Base-by-base conservation (phyloP, 805 yeast genomes). In the Spathaspora passalidarum region DNA sequence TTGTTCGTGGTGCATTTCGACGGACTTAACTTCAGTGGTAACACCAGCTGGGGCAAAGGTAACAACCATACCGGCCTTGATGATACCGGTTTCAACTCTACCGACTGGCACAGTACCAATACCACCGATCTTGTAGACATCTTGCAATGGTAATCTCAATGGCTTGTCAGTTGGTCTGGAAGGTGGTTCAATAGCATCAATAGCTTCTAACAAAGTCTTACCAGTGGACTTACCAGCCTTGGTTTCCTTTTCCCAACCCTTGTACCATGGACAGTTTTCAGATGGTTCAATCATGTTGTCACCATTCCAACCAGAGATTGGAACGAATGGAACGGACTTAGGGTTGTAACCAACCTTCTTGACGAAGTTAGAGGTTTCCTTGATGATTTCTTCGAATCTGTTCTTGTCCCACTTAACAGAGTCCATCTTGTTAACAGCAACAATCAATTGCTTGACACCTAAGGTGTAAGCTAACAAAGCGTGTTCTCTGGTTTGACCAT, bases 401-500 rank as follows among this genome's bases (percentile, higher is more conserved):
- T 76, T 68, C 79, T 87, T 81, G 60, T 81, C 78, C 95, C 95
- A 87, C 70, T 86, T 84, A 68, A 84, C 89, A 71, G 94, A 83
- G 81, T 87, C 96, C 96, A 87, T 88, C 88, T 87, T 87, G 90
- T 87, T 87, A 77, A 86, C 81, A 63, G 94, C 95, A 75, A 87
- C 91, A 68, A 87, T 84, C 71, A 87, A 79, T 75, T 86, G 92
- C 60, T 73, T 81, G 58, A 87, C 94, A 79, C 96, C 96, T 64
- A 88, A 80, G 69, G 95, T 86, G 86, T 73, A 84, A 66, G 95
- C 92, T 68, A 87, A 80, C 59, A 87, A 79, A 69, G 96, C 95
- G 81, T 86, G 95, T 78, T 88, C 96, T 80, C 92, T 87, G 74
- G 96, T 88, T 79, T 87, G 96, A 72, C 96, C 96, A 65, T 87